Evolutionary conservation across 345 rosid genomes (phyloP), one percentile per base, ranked within the genome.

Genomic region (Trapa bicornis): DNA sequence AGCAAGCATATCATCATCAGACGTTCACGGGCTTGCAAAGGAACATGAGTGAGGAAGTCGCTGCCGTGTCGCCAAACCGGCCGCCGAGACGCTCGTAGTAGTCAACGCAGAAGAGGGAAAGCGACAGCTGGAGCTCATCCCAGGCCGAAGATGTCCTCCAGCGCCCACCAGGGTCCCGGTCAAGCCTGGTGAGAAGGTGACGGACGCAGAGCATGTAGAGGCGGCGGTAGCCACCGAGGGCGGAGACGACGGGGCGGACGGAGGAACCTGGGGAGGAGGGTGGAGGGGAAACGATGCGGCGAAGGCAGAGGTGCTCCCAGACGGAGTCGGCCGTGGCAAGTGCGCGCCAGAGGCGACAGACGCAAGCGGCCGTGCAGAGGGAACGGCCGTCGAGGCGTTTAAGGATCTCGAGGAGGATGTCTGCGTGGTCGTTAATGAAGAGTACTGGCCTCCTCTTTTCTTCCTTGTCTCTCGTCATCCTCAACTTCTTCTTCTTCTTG

Each of bases 301-400:
- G 84, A 80, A 93, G 86, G 80, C 98, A 93, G 68, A 90, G 87
- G 75, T 88, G 78, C 73, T 93, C 98, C 98, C 98, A 93, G 50
- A 87, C 75, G 12, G 92, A 81, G 75, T 93, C 96, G 72, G 75
- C 80, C 35, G 87, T 83, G 70, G 87, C 74, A 38, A 90, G 77
- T 68, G 85, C 73, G 69, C 81, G 83, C 98, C 98, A 93, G 67
- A 88, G 92, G 32, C 91, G 86, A 76, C 98, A 93, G 61, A 90
- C 98, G 76, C 94, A 83, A 57, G 98, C 88, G 13, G 97, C 94
- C 56, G 83, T 78, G 52, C 91, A 75, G 9, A 93, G 91, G 5
- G 98, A 88, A 15, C 85, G 88, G 10, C 94, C 94, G 83, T 93
- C 98, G 67, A 93, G 86, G 9, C 92, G 75, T 41, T 81, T 74